Evolutionary conservation across 192 early-diverging fungal genomes (phyloP).

Genomic region (Coemansia sp.): DNA sequence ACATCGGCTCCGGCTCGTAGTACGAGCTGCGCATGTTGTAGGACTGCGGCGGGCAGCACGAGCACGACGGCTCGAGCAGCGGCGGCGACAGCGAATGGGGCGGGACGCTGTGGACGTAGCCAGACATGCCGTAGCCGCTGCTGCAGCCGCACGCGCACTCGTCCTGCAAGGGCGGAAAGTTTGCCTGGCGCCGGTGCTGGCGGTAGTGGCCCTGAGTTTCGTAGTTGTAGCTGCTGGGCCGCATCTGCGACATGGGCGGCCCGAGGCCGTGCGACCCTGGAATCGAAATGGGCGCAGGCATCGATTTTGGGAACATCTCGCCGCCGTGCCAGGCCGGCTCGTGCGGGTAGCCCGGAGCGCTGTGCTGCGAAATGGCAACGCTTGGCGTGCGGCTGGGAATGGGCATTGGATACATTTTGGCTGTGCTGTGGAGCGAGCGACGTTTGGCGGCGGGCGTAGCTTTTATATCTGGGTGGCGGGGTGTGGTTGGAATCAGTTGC

Average conservation of each 20-base stretch:
- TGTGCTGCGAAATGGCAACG: constrained; percentile 4
- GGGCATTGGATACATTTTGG: constrained; percentile 5
- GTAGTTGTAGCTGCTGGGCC: not conserved
- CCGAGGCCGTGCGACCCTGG: constrained; percentile 5
- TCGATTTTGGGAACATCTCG: not conserved
- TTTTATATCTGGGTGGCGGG: constrained; percentile 4
- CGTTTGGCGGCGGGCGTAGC: not conserved
- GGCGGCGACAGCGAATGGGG: constrained; percentile 8
- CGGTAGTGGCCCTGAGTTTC: not conserved
- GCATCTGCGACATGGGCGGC: not conserved
- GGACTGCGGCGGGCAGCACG: constrained; percentile 18
- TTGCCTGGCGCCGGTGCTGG: not conserved
- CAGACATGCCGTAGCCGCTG: constrained; percentile 5
- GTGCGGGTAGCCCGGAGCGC: not conserved
- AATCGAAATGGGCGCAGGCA: constrained; percentile 26
- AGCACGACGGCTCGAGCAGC: constrained; percentile 2
- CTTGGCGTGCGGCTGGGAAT: not conserved
- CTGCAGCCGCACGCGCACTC: constrained; percentile 2
- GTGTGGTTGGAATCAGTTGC: not conserved
- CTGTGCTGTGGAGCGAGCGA: not conserved
- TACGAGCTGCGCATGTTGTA: constrained; percentile 1
- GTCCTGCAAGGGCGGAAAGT: not conserved
- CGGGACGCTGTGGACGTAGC: not conserved
- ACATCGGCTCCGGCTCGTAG: not conserved
- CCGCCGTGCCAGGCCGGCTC: not conserved